phyloP scores from a whole-genome alignment of 2,329 filamentous ascomycete species.

The Aureobasidium sp. region DNA sequence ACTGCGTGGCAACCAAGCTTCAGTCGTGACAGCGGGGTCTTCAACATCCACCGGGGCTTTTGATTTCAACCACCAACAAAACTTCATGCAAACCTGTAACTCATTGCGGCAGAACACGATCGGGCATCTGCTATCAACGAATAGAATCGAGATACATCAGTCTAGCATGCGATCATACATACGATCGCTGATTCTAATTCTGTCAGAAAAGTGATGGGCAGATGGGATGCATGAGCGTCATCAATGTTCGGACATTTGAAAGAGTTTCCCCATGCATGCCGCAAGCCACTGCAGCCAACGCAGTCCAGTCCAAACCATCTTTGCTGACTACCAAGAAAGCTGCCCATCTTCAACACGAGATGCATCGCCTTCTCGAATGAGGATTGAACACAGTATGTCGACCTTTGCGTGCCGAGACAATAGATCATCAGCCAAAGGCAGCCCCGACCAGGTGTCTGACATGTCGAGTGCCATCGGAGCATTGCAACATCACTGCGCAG shows the following conservation, averaged over 20 bases:
- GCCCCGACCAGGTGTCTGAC: not conserved
- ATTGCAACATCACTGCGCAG: not conserved
- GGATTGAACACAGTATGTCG: not conserved
- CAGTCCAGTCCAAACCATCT: not conserved
- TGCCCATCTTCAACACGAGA: not conserved
- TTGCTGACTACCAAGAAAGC: not conserved
- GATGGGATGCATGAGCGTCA: constrained; percentile 9
- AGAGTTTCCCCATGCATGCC: constrained; percentile 10
- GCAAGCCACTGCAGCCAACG: constrained; percentile 6
- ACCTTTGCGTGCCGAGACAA: not conserved
- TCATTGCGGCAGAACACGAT: not conserved
- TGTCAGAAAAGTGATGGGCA: not conserved
- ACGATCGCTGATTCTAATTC: not conserved
- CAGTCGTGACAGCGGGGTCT: constrained; percentile 7
- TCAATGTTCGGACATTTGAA: constrained; percentile 7
- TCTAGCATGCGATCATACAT: not conserved
- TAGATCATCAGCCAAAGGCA: not conserved
- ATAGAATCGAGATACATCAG: not conserved
- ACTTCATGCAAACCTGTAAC: not conserved
- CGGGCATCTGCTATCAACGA: not conserved
- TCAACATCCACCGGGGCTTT: not conserved
- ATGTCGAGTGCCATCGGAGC: too few species aligned
- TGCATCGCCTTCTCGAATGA: not conserved
- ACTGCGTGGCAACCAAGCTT: not conserved
- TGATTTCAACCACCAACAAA: not conserved